Evolutionary conservation across 2,329 filamentous ascomycete species (phyloP), one percentile per base, ranked within the genome.

Genomic region (Hypoxylon sp.): DNA sequence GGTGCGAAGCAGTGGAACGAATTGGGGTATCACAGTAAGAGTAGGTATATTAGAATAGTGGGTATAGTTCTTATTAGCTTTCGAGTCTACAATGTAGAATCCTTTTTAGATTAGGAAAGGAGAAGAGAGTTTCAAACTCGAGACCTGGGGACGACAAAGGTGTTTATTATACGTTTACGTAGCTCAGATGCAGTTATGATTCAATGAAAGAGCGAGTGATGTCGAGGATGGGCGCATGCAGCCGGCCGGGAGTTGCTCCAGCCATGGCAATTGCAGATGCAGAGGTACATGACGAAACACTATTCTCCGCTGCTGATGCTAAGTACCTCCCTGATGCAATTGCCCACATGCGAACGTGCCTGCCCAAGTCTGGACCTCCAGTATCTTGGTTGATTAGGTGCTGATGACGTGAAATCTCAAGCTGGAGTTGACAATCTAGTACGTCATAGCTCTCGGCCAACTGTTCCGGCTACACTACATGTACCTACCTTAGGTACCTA

Each of bases 101-200:
- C 15, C 50, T 48, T 46, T 29, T 42, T 58, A 62, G 31, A 35
- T 62, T 48, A 57, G 54, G 42, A 55, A 54, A 59, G 32, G 54
- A 48, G 31, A 60, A 51, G 15, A 39, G 13, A 32, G 31, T 6
- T 21, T n/a, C 31, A 42, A 61, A 17, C 17, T 2, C 19, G 35
- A 61, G 57, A 31, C 8, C 51, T 46, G 48, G 62, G 62, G 58
- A 55, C 37, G 65, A 66, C 60, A 70, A 70, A 67, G 63, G 46
- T 56, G 54, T 70, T 62, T 70, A 70, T 62, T 68, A 70, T 68
- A 64, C 37, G 59, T 68, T 70, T 54, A 70, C 68, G 68, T 70
- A 68, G 61, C 32, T 56, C 3, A 46, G 50, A 65, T 62, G 65
- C 64, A 67, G 64, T 57, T 56, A 70, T 70, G 67, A 70, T 67